Evolutionary conservation across 2,329 filamentous ascomycete species (phyloP).

Genomic region (Aspergillus ochraceus): DNA sequence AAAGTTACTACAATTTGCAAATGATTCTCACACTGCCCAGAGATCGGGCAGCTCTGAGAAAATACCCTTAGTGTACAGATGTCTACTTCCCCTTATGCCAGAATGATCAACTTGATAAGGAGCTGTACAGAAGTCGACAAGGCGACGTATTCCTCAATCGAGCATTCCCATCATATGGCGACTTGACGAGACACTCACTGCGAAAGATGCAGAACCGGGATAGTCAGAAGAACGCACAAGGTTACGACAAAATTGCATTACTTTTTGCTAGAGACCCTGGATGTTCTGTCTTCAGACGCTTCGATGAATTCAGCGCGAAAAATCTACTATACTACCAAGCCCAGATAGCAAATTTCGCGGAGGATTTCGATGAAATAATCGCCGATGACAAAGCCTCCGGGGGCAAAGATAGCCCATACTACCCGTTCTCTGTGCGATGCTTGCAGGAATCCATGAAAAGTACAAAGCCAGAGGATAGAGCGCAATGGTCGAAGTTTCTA

Average conservation of each 20-base stretch:
- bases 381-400: neutral
- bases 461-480: neutral
- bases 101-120: no score
- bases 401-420: neutral
- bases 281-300: conserved; percentile 6
- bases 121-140: no score
- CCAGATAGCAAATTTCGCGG: conserved; percentile 3
- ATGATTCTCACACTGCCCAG: no score
- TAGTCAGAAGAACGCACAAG: neutral
- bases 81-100: no score
- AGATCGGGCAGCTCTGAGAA: no score
- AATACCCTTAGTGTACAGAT: no score
- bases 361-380: conserved; percentile 6
- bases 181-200: neutral
- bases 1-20: no score
- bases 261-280: conserved; percentile 10
- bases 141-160: no score
- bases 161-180: no score
- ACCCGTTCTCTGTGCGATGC: conserved; percentile 1
- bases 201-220: neutral
- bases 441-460: neutral
- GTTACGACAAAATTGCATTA: conserved; percentile 12
- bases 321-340: conserved; percentile 14
- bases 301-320: conserved; percentile 8
- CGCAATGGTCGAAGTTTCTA: conserved; percentile 12